Percentiles rank a stretch among this genome's conserved stretches.
These are phyloP conservation scores for Cephaloascus albidus DNA, from an alignment of 805 yeast genomes.

Conservation along the genomic window DNA sequence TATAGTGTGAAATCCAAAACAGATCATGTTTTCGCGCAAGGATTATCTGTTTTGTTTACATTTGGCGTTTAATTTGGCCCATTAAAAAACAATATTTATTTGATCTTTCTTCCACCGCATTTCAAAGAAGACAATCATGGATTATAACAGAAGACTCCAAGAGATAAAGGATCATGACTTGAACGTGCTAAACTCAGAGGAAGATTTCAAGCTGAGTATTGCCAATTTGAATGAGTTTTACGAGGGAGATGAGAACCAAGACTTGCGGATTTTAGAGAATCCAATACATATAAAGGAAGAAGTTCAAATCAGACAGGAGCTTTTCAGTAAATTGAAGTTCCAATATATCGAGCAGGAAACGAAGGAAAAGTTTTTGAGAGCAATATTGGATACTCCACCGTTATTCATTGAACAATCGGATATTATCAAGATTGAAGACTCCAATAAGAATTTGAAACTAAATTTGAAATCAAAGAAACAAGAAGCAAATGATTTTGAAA, in stretches of 20 bases:
- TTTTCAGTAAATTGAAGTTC: conserved; percentile 48
- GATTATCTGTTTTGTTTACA: too few relatives aligned
- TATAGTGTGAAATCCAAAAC: too few relatives aligned
- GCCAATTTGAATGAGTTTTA: neutral
- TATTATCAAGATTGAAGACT: conserved; percentile 16
- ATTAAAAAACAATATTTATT: too few relatives aligned
- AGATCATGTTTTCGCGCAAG: too few relatives aligned
- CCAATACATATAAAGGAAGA: conserved; percentile 24
- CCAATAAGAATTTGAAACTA: conserved; percentile 12
- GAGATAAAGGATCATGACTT: neutral
- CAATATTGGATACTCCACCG: conserved; percentile 27
- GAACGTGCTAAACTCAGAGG: neutral
- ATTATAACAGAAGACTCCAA: too few relatives aligned
- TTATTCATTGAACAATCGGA: conserved; percentile 20
- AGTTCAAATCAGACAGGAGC: conserved; percentile 24
- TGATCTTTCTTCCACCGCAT: too few relatives aligned
- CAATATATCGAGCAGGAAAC: conserved; percentile 66
- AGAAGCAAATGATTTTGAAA: neutral
- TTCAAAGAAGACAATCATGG: too few relatives aligned
- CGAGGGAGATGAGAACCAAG: neutral
- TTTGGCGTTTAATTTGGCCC: too few relatives aligned
- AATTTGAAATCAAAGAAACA: conserved; percentile 15
- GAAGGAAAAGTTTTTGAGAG: conserved; percentile 54
- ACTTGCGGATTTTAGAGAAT: conserved; percentile 4
- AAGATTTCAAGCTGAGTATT: neutral